Conservation (phyloP, 345 rosid species). For the Citrus reticulata region DNA sequence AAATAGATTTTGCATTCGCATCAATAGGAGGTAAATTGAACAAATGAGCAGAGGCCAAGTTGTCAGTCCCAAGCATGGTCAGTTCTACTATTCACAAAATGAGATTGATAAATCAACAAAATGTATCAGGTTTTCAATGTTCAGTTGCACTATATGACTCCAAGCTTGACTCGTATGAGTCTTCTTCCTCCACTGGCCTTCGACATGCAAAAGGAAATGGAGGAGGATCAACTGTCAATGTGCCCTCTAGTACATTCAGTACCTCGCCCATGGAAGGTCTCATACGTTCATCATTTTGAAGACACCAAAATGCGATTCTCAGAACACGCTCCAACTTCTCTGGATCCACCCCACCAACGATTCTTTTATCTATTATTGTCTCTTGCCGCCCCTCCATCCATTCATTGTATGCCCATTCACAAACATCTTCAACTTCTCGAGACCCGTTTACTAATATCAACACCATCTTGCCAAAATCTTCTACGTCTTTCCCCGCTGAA, state of each 20-base stretch:
- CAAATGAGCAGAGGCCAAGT: neutral
- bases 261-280: constrained; percentile 82
- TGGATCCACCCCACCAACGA: constrained; percentile 34
- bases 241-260: constrained; percentile 77
- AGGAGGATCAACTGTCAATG: constrained; percentile 64
- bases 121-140: neutral
- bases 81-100: constrained; percentile 23
- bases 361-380: constrained; percentile 41
- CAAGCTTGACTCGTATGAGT: constrained; percentile 33
- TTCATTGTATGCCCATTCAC: constrained; percentile 50
- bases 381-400: constrained; percentile 48
- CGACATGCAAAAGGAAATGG: constrained; percentile 49
- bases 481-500: constrained; percentile 63
- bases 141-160: constrained; percentile 13
- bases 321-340: constrained; percentile 59
- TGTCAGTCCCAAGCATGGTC: constrained; percentile 13
- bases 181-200: constrained; percentile 30
- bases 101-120: neutral
- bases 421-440: constrained; percentile 30
- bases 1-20: neutral
- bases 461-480: constrained; percentile 62
- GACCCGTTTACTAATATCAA: constrained; percentile 48
- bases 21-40: neutral
- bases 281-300: constrained; percentile 55
- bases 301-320: constrained; percentile 77